These are phyloP conservation scores for Madurella fahalii DNA, from an alignment of 2,329 filamentous ascomycete species.

Conservation along the genomic window DNA sequence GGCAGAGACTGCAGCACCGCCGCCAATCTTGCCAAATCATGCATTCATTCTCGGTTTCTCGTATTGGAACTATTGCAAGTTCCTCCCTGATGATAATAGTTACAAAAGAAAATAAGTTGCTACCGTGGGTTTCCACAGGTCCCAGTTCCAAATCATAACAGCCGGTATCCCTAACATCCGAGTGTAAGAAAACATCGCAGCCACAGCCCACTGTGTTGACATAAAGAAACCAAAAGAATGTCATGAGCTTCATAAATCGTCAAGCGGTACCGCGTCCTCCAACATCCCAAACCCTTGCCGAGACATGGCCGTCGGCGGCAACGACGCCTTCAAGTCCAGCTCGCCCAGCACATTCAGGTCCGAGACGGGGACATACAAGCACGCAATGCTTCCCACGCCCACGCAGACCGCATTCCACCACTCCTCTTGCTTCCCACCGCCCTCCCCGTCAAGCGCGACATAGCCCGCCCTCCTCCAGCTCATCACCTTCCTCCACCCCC, in stretches of 20 bases:
- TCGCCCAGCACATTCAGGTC: conserved; percentile 18
- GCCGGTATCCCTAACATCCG: too few species aligned
- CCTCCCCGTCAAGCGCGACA: background rate
- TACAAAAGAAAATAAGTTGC: too few species aligned
- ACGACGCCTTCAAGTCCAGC: background rate
- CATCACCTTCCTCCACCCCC: background rate
- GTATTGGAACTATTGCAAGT: too few species aligned
- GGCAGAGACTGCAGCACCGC: too few species aligned
- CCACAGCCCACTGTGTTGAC: background rate
- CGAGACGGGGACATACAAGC: conserved; percentile 17
- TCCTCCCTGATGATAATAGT: too few species aligned
- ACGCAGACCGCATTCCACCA: background rate
- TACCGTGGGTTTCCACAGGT: too few species aligned
- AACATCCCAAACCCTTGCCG: background rate
- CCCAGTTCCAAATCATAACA: too few species aligned
- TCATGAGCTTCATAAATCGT: conserved; percentile 4
- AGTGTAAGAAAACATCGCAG: too few species aligned
- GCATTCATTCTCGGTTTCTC: too few species aligned
- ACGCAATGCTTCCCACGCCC: conserved; percentile 14
- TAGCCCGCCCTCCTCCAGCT: background rate
- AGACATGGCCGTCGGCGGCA: background rate
- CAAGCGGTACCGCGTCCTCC: background rate
- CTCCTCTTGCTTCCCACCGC: background rate
- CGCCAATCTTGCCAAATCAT: too few species aligned
- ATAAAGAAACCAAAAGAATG: background rate